Percentiles rank a stretch among this genome's conserved stretches.
These are phyloP conservation scores for Medicago ruthenica DNA, from an alignment of 306 rosid genomes.

Conservation along the genomic window DNA sequence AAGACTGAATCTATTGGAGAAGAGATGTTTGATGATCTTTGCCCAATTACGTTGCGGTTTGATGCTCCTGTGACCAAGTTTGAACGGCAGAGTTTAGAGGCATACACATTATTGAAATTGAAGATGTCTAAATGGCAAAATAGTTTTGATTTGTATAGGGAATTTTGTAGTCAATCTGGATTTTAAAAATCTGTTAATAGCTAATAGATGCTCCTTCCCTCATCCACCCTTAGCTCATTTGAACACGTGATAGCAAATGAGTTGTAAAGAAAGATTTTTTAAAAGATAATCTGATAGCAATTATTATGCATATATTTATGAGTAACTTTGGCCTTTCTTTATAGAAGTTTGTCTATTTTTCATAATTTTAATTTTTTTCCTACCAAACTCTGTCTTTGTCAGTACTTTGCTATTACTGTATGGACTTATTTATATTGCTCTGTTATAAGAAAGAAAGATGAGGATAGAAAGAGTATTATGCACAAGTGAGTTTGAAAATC, in stretches of 20 bases:
- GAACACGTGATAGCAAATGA: background rate
- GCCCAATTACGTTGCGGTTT: slow-evolving; percentile 63
- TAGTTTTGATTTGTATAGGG: slow-evolving; percentile 49
- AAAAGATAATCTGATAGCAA: background rate
- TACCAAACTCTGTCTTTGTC: no score
- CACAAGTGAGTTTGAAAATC: no score
- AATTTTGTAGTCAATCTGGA: slow-evolving; percentile 44
- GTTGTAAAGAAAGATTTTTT: background rate
- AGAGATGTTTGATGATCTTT: slow-evolving; percentile 67
- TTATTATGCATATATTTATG: background rate
- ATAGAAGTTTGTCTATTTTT: no score
- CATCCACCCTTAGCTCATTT: background rate
- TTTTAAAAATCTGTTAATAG: slow-evolving; percentile 13
- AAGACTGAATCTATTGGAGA: slow-evolving; percentile 45
- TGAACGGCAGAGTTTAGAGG: slow-evolving; percentile 55
- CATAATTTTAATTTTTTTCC: no score
- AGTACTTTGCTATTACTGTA: no score
- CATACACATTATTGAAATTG: slow-evolving; percentile 55
- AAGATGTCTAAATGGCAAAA: slow-evolving; percentile 68
- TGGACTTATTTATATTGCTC: no score
- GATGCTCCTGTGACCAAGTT: slow-evolving; percentile 50
- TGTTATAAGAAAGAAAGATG: no score
- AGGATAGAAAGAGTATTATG: no score
- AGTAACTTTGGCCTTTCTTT: no score
- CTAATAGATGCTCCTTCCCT: slow-evolving; percentile 13